A percentile compares a stretch with the other conserved stretches of the same genome.
Conservation (phyloP, 148 eudicot species). For the Pouteria glomerata region DNA sequence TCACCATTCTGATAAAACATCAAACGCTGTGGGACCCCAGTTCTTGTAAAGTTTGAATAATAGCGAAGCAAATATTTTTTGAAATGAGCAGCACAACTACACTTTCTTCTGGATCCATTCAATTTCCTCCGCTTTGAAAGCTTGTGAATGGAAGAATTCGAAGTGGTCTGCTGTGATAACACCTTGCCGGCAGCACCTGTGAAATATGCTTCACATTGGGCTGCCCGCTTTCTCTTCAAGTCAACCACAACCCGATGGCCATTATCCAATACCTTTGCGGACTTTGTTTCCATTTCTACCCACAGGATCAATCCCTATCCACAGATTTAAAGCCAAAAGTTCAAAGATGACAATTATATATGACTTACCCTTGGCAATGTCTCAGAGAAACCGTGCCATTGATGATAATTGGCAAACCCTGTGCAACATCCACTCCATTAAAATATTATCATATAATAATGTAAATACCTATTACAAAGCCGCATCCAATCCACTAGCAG, state of each 20-base stretch:
- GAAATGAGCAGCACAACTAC: constrained; percentile 29
- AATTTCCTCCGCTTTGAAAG: constrained; percentile 68
- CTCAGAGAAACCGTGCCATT: constrained; percentile 33
- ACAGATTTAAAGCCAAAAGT: constrained; percentile 36
- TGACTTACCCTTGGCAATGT: constrained; percentile 15
- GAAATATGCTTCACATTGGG: constrained; percentile 23
- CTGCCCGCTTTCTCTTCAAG: constrained; percentile 56
- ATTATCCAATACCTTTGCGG: constrained; percentile 72
- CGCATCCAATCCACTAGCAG: no score
- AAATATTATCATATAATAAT: no score
- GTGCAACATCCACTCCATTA: constrained; percentile 5
- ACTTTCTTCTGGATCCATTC: constrained; percentile 32
- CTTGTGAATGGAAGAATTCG: constrained; percentile 32
- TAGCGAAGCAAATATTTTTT: constrained; percentile 33
- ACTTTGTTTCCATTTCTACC: constrained; percentile 57
- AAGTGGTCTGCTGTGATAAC: constrained; percentile 30
- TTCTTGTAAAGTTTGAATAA: constrained; percentile 56
- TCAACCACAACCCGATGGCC: constrained; percentile 35
- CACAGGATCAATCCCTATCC: constrained; percentile 43
- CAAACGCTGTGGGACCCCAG: constrained; percentile 64
- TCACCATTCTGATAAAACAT: constrained; percentile 65
- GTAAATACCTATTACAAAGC: no score
- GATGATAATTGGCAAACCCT: constrained; percentile 7
- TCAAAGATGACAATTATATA: constrained; percentile 21
- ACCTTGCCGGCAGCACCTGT: constrained; percentile 22